Evolutionary conservation across 148 eudicot genomes (phyloP), one percentile per base, ranked within the genome.

Genomic region (Rhododendron williamsianum): DNA sequence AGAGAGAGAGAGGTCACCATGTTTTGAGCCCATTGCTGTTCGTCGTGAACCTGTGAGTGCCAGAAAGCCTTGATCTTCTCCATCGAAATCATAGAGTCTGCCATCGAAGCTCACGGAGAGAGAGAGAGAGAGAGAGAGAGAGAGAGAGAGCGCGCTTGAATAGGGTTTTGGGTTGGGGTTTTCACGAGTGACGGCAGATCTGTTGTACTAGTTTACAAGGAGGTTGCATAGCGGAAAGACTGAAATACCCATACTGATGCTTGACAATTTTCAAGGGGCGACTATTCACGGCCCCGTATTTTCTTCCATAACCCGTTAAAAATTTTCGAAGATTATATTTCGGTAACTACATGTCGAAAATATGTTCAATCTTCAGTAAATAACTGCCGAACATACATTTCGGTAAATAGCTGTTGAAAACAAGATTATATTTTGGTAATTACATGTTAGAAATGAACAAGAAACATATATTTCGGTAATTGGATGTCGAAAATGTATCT

Each of bases 41-140:
- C 89, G 73, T 89, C 87, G 81, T 91, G 86, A 83, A 91, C 60
- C 76, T 91, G 91, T 2, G 93, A 87, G 84, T 85, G 69, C 91
- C 82, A 89, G 81, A 89, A 88, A 11, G 87, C 89, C 85, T 89
- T 91, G 67, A 89, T 52, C 63, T 87, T 88, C 1, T 89, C 90
- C 36, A 91, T 9, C 25, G 93, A 91, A 2, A 91, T 83, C 80
- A 67, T 10, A 13, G 81, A 1, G 51, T 87, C 87, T 76, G 88
- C 93, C 93, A 91, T 91, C 73, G 84, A 30, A 35, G 16, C 41
- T 9, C 9, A 33, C 7, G 69, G 45, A 51, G 52, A 82, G 76
- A 23, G 81, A 33, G 72, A 19, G 76, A 23, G 81, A 33, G 72
- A 19, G 56, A 60, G 81, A 60, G 51, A 76, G 73, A 49, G 83